These are phyloP conservation scores for Penstemon newberryi DNA, from an alignment of 257 asterid species.

Conservation along the genomic window DNA sequence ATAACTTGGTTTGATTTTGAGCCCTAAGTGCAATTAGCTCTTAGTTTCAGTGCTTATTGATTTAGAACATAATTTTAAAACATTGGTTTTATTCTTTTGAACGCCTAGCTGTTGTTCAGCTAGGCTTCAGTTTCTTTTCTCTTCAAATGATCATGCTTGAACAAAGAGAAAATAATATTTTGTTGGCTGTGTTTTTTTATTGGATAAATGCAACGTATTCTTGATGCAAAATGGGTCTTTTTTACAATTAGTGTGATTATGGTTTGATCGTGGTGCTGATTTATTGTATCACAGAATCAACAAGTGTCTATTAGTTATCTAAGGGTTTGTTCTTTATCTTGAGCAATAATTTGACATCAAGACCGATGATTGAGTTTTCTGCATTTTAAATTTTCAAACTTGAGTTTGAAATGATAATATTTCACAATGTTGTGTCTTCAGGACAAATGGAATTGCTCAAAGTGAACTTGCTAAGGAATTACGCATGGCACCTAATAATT, in stretches of 20 bases:
- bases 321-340: background rate
- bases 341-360: background rate
- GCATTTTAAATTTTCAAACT: constrained; percentile 13
- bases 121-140: no score
- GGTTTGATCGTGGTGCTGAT: background rate
- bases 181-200: no score
- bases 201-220: no score
- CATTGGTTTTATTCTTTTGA: background rate
- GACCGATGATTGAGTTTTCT: constrained; percentile 1
- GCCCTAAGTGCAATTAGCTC: background rate
- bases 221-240: no score
- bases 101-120: background rate
- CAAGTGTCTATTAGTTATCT: background rate
- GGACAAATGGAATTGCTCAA: constrained; percentile 81
- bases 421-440: constrained; percentile 34
- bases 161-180: no score
- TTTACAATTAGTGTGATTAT: background rate
- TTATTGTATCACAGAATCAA: no score
- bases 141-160: no score
- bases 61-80: background rate
- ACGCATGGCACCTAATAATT: constrained; percentile 57
- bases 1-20: background rate
- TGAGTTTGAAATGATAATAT: constrained; percentile 8
- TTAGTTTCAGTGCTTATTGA: background rate
- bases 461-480: constrained; percentile 78